Conservation (phyloP, 305 asterid genomes). For the Fraxinus nigra region DNA sequence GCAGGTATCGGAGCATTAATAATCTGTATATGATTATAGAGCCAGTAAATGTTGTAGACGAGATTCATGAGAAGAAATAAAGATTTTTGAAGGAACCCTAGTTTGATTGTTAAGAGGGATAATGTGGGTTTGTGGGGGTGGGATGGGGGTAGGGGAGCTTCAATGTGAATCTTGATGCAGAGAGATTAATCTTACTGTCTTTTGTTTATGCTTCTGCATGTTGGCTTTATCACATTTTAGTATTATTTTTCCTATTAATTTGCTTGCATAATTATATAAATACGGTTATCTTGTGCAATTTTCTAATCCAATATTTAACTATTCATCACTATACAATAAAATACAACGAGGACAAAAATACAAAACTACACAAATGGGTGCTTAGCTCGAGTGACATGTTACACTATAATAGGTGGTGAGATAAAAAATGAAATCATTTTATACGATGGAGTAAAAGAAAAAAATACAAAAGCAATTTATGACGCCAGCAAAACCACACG, state of each 20-base stretch:
- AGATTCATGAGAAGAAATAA: not conserved
- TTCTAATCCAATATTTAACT: not conserved
- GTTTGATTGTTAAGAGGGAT: not conserved
- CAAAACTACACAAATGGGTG: not conserved
- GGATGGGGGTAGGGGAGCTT: not conserved
- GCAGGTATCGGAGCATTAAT: constrained; percentile 17
- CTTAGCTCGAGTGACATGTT: no score
- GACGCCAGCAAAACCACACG: no score
- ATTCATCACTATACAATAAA: not conserved
- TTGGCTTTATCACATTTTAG: not conserved
- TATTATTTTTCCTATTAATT: not conserved
- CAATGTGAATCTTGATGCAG: not conserved
- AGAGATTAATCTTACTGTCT: constrained; percentile 2
- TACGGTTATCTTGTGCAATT: not conserved
- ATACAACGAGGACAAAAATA: not conserved
- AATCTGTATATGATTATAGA: constrained; percentile 17
- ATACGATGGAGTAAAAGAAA: no score
- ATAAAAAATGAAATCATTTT: no score
- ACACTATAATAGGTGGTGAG: no score
- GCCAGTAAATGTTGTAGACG: not conserved
- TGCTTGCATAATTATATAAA: not conserved
- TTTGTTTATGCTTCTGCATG: not conserved
- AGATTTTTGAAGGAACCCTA: not conserved
- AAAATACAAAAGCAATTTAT: no score
- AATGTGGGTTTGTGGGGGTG: not conserved